Evolutionary conservation across 2,329 filamentous ascomycete species (phyloP).

Genomic region (Fusarium devonianum): DNA sequence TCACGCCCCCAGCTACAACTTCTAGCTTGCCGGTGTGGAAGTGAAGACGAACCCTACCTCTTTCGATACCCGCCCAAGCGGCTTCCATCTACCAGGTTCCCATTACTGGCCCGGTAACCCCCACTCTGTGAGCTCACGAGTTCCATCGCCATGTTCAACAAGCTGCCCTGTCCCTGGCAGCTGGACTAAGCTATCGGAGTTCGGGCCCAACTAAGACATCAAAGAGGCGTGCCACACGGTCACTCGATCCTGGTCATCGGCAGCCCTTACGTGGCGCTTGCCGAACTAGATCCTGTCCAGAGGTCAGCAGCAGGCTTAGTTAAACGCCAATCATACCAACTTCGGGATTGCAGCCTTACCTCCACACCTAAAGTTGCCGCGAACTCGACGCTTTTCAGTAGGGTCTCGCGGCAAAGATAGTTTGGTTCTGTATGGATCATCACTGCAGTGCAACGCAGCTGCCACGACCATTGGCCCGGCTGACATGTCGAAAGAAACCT

Average conservation of each 20-base stretch:
- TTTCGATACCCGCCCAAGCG: constrained; percentile 23
- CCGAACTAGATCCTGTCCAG: constrained; percentile 14
- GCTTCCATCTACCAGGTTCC: constrained; percentile 10
- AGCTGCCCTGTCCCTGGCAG: constrained; percentile 29
- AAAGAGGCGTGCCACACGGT: not conserved
- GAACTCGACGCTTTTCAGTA: not conserved
- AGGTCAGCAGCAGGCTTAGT: constrained; percentile 30
- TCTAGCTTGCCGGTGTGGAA: constrained; percentile 40
- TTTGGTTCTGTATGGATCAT: constrained; percentile 11
- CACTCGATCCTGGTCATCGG: constrained; percentile 14
- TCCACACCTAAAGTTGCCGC: constrained; percentile 6
- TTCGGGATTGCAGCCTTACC: constrained; percentile 11
- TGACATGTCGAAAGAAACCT: constrained; percentile 2
- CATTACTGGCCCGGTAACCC: constrained; percentile 12
- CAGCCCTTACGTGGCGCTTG: constrained; percentile 25
- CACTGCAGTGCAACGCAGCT: constrained; percentile 22
- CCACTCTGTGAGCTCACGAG: constrained; percentile 24
- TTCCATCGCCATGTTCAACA: constrained; percentile 22
- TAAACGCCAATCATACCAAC: constrained; percentile 20
- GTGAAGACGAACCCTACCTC: constrained; percentile 18
- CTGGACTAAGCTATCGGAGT: constrained; percentile 11
- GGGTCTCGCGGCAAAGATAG: constrained; percentile 1
- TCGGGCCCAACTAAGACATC: not conserved
- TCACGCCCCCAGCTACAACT: constrained; percentile 25
- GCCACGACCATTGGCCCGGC: not conserved